A percentile compares a stretch with the other conserved stretches of the same genome.
phyloP scores from a whole-genome alignment of 495 filamentous ascomycete species.

The Daldinia concentrica region DNA sequence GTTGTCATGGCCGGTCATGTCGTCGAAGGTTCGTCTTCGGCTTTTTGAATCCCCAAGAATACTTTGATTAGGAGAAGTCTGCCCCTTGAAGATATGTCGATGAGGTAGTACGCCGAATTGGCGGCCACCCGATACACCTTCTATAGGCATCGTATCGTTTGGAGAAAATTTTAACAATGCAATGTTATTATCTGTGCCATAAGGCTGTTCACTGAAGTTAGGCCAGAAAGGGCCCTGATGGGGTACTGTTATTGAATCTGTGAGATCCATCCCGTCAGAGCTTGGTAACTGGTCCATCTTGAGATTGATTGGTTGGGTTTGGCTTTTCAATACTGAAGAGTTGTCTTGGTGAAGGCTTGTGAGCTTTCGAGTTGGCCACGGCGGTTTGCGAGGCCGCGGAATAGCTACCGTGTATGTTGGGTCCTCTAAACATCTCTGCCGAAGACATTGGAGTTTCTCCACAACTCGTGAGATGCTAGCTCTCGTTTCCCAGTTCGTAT shows the following conservation, averaged over 20 bases:
- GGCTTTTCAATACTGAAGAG: neutral
- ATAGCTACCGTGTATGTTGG: constrained; percentile 19
- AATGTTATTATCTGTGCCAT: neutral
- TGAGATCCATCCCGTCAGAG: neutral
- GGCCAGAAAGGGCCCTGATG: constrained; percentile 2
- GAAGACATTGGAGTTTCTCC: constrained; percentile 22
- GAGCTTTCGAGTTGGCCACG: constrained; percentile 16
- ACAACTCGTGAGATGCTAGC: constrained; percentile 10
- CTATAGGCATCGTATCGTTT: neutral
- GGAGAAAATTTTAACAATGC: neutral
- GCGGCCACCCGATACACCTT: neutral
- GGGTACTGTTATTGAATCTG: constrained; percentile 4
- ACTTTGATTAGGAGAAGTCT: neutral
- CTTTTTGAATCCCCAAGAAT: neutral
- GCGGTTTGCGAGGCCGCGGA: constrained; percentile 26
- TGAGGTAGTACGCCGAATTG: neutral
- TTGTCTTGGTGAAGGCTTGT: constrained; percentile 3
- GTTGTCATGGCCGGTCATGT: neutral
- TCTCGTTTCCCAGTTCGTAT: constrained; percentile 18
- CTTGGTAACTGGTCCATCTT: constrained; percentile 18
- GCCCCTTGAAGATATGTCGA: neutral
- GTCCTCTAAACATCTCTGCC: constrained; percentile 13
- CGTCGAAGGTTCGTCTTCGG: constrained; percentile 16
- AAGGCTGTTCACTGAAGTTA: neutral
- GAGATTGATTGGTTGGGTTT: neutral